A percentile compares a stretch with the other conserved stretches of the same genome.
phyloP scores from a whole-genome alignment of 371 early-diverging fungal genomes.

The Nematocida minor region DNA sequence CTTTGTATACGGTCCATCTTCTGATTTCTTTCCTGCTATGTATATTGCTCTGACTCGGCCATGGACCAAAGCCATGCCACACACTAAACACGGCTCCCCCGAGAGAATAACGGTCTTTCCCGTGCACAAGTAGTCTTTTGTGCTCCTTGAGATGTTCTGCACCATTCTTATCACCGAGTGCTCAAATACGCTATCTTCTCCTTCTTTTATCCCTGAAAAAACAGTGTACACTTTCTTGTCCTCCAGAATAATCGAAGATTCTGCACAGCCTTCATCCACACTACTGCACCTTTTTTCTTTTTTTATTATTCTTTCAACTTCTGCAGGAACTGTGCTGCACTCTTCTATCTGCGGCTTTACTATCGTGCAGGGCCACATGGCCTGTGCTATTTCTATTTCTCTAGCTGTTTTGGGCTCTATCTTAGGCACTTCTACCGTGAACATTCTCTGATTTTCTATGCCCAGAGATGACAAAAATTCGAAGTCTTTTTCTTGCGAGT shows the following conservation, averaged over 20 bases:
- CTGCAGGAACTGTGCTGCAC: background rate
- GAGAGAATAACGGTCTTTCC: slow-evolving; percentile 23
- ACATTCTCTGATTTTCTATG: background rate
- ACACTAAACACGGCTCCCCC: slow-evolving; percentile 34
- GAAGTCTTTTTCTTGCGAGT: too few species aligned
- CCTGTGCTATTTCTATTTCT: background rate
- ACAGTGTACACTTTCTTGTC: too few species aligned
- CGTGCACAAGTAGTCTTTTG: slow-evolving; percentile 34
- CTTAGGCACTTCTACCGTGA: background rate
- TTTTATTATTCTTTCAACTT: background rate
- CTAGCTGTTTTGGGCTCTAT: slow-evolving; percentile 1
- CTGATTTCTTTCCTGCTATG: background rate
- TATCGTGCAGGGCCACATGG: slow-evolving; percentile 14
- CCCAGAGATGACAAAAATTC: background rate
- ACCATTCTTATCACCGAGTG: slow-evolving; percentile 29
- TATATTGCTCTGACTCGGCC: slow-evolving; percentile 29
- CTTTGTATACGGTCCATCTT: slow-evolving; percentile 10
- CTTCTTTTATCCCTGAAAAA: background rate
- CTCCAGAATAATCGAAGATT: background rate
- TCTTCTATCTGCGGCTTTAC: background rate
- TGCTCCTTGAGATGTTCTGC: background rate
- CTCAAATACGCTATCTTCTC: background rate
- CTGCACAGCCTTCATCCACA: slow-evolving; percentile 9
- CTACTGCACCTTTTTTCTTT: background rate
- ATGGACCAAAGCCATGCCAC: slow-evolving; percentile 47